These are phyloP conservation scores for Tetracladium maxilliforme DNA, from an alignment of 2,329 filamentous ascomycete species.

Conservation along the genomic window DNA sequence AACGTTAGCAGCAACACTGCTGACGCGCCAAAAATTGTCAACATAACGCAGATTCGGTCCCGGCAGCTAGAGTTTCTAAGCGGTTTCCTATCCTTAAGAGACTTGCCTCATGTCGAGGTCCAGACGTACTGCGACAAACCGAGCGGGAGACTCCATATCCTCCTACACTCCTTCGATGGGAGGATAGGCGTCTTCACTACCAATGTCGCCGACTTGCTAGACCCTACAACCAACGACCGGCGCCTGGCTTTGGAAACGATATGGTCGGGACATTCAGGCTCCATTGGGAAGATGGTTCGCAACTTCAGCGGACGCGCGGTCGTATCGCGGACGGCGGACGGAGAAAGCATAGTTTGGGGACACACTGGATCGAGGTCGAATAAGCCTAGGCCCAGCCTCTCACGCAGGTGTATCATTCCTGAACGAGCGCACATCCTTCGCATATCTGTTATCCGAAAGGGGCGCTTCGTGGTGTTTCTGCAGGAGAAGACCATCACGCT, in stretches of 20 bases:
- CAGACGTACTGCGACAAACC: conserved; percentile 55
- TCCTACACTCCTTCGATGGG: conserved; percentile 78
- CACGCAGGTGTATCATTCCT: conserved; percentile 53
- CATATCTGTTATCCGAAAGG: conserved; percentile 64
- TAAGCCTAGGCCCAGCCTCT: conserved; percentile 35
- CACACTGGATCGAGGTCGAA: conserved; percentile 46
- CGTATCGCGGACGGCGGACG: conserved; percentile 64
- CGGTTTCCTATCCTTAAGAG: conserved; percentile 12
- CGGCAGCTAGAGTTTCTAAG: conserved; percentile 31
- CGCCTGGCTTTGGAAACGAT: conserved; percentile 48
- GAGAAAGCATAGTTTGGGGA: conserved; percentile 74
- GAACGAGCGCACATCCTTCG: conserved; percentile 61
- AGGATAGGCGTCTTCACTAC: conserved; percentile 70
- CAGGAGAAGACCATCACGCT: conserved; percentile 56
- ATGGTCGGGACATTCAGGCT: conserved; percentile 73
- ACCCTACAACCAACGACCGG: conserved; percentile 44
- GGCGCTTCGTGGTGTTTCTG: conserved; percentile 68
- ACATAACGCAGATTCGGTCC: conserved; percentile 63
- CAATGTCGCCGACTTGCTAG: conserved; percentile 66
- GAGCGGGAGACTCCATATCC: conserved; percentile 51
- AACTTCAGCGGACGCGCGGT: conserved; percentile 70
- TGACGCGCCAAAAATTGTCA: conserved; percentile 60
- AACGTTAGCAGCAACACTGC: conserved; percentile 61
- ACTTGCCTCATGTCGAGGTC: conserved; percentile 48
- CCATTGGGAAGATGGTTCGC: conserved; percentile 75